Evolutionary conservation across 2,329 filamentous ascomycete genomes (phyloP).

Genomic region (Trichoderma semiorbis): DNA sequence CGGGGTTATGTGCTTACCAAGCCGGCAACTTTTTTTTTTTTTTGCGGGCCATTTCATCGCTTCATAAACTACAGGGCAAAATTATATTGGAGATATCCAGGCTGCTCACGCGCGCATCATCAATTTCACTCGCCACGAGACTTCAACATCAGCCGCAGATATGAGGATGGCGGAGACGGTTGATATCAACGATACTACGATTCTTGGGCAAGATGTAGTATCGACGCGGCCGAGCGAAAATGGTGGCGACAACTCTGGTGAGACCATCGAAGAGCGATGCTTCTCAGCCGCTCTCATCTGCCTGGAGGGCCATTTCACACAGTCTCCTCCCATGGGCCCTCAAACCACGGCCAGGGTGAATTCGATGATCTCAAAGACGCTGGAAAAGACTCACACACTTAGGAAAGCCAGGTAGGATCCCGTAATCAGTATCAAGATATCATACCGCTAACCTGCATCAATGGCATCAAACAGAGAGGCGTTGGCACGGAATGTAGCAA

Average conservation of each 20-base stretch:
- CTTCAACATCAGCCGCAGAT: not conserved
- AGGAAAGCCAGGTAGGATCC: conserved; percentile 54
- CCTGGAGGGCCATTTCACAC: conserved; percentile 59
- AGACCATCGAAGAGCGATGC: conserved; percentile 61
- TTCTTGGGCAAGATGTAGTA: conserved; percentile 6
- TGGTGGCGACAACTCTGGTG: conserved; percentile 25
- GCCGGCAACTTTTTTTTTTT: conserved; percentile 20
- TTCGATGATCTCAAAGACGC: conserved; percentile 56
- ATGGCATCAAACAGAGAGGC: conserved; percentile 44
- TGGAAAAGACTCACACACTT: conserved; percentile 62
- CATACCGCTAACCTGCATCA: not conserved
- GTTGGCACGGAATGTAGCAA: conserved; percentile 59
- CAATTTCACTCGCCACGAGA: not conserved
- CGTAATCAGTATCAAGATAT: not conserved
- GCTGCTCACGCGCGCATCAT: not conserved
- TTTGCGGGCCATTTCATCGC: conserved; percentile 18
- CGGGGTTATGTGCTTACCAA: conserved; percentile 17
- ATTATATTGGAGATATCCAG: not conserved
- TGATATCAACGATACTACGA: conserved; percentile 10
- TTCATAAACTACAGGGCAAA: conserved; percentile 13
- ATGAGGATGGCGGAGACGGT: conserved; percentile 17
- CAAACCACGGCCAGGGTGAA: conserved; percentile 53
- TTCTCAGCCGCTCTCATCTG: conserved; percentile 60
- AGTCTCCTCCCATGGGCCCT: conserved; percentile 54
- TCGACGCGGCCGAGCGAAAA: not conserved